Evolutionary conservation across 2,329 filamentous ascomycete genomes (phyloP).

Genomic region (Xylariomycetidae sp.): DNA sequence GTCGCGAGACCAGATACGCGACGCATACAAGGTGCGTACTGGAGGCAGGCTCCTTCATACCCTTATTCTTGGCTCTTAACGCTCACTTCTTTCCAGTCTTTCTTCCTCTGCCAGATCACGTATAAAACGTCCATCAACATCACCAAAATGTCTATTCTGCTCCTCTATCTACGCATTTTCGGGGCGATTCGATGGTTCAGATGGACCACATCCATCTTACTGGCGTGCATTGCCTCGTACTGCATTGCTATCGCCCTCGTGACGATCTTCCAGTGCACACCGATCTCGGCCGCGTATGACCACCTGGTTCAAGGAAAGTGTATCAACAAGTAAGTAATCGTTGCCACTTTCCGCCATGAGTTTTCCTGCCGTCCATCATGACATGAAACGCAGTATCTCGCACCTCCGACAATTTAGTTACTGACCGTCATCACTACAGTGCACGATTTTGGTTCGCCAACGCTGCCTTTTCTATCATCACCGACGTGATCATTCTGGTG

Average conservation of each 20-base stretch:
- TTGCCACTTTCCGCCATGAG: no score
- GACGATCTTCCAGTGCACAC: slow-evolving; percentile 29
- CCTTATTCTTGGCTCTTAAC: no score
- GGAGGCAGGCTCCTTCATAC: no score
- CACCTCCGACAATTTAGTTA: slow-evolving; percentile 23
- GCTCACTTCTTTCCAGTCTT: slow-evolving; percentile 19
- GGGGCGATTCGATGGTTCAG: slow-evolving; percentile 24
- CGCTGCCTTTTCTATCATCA: slow-evolving; percentile 35
- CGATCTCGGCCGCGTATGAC: no score
- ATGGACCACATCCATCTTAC: slow-evolving; percentile 19
- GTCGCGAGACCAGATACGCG: slow-evolving; percentile 12
- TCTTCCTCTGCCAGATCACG: slow-evolving; percentile 28
- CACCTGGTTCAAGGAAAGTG: no score
- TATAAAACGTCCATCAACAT: slow-evolving; percentile 30
- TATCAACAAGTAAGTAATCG: no score
- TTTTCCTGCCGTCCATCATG: no score
- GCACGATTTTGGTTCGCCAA: slow-evolving; percentile 38
- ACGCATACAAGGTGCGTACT: slow-evolving; percentile 26
- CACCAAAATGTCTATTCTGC: slow-evolving; percentile 27
- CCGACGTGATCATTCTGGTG: slow-evolving; percentile 35
- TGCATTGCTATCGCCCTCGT: slow-evolving; percentile 21
- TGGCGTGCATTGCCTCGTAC: slow-evolving; percentile 19
- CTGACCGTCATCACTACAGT: slow-evolving; percentile 30
- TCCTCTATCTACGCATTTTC: slow-evolving; percentile 30
- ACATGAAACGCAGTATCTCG: no score